These are phyloP conservation scores for Candida mesenterica DNA, from an alignment of 1,139 yeast species.

Conservation along the genomic window DNA sequence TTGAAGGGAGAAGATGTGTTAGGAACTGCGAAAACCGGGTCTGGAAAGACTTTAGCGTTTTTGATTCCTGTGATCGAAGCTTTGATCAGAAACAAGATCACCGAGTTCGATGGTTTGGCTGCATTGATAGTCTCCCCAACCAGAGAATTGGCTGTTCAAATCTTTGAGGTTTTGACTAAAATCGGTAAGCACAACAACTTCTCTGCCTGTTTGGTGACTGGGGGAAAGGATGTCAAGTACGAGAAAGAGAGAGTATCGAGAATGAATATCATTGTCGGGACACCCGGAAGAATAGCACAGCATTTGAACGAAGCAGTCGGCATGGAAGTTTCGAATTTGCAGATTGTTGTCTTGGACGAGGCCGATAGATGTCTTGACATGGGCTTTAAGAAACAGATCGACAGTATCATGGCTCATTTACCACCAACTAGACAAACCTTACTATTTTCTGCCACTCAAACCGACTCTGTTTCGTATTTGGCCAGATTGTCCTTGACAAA, in stretches of 20 bases:
- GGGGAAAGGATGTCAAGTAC: slow-evolving; percentile 89
- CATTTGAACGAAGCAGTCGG: slow-evolving; percentile 94
- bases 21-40: slow-evolving; percentile 95
- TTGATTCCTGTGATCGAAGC: slow-evolving; percentile 80
- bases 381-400: slow-evolving; percentile 91
- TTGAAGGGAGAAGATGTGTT: slow-evolving; percentile 79
- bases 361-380: slow-evolving; percentile 95
- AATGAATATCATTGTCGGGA: slow-evolving; percentile 87
- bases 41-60: slow-evolving; percentile 94
- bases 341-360: slow-evolving; percentile 85
- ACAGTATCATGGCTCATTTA: slow-evolving; percentile 77
- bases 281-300: slow-evolving; percentile 93
- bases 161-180: slow-evolving; percentile 81
- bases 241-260: slow-evolving; percentile 83
- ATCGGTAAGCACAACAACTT: slow-evolving; percentile 79
- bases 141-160: slow-evolving; percentile 91
- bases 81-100: slow-evolving; percentile 71
- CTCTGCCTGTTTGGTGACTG: slow-evolving; percentile 94
- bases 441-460: slow-evolving; percentile 90
- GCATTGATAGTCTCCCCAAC: slow-evolving; percentile 93
- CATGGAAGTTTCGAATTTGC: slow-evolving; percentile 75
- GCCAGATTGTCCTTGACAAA: slow-evolving; percentile 84
- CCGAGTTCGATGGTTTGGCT: slow-evolving; percentile 88
- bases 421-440: slow-evolving; percentile 88
- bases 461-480: slow-evolving; percentile 80